phyloP scores from a whole-genome alignment of 768 basidiomycete species.

The Tremella fuciformis region DNA sequence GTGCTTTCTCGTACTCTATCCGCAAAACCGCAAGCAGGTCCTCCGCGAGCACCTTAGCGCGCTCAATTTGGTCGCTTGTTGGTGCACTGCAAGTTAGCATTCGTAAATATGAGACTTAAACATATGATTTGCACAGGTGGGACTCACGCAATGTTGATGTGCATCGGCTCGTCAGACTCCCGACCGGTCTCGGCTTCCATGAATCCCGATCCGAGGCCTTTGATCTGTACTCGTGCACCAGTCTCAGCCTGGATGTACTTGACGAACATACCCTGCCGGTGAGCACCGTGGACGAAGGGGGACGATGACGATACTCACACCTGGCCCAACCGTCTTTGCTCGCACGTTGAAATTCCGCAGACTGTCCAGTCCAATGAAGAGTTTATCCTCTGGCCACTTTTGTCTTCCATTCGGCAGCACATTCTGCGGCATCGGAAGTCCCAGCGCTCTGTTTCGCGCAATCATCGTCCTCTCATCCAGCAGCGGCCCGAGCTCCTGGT shows the following conservation, averaged over 20 bases:
- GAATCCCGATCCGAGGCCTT: conserved; percentile 90
- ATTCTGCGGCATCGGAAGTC: conserved; percentile 35
- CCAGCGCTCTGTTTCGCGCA: conserved; percentile 50
- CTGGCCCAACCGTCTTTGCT: conserved; percentile 95
- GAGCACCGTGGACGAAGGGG: background rate
- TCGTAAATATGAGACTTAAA: conserved; percentile 1
- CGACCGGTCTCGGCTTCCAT: conserved; percentile 85
- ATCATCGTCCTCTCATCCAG: conserved; percentile 52
- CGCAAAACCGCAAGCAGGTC: conserved; percentile 86
- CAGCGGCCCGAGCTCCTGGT: conserved; percentile 54
- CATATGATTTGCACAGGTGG: conserved; percentile 6
- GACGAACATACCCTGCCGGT: conserved; percentile 80
- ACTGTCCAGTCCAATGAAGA: conserved; percentile 81
- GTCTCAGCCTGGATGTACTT: conserved; percentile 98
- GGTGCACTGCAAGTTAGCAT: conserved; percentile 61
- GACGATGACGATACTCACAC: conserved; percentile 57
- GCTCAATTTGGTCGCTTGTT: conserved; percentile 78
- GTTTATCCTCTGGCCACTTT: conserved; percentile 98
- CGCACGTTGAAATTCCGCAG: conserved; percentile 96
- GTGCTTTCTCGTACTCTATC: conserved; percentile 80
- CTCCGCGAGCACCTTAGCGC: conserved; percentile 81
- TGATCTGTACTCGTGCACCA: conserved; percentile 92
- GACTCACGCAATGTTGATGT: conserved; percentile 85
- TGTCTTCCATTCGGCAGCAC: conserved; percentile 51
- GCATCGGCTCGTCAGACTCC: conserved; percentile 85